Evolutionary conservation across 2,329 filamentous ascomycete genomes (phyloP), one percentile per base, ranked within the genome.

Genomic region (Ophiostoma himal-ulmi): DNA sequence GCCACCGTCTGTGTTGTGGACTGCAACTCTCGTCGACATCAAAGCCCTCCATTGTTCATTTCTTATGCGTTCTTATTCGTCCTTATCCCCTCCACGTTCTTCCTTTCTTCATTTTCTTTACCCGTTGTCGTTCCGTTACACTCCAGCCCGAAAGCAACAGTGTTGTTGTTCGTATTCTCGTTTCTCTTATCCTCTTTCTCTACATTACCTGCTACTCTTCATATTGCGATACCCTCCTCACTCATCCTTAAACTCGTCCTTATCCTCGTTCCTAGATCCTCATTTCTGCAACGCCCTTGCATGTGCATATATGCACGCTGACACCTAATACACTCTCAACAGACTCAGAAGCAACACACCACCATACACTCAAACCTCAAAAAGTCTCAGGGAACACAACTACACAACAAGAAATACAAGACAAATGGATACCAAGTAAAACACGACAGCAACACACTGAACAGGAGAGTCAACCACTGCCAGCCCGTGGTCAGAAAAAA

Each of bases 231-330:
- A 17, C 17, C 41, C 20, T 34, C 26, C 26, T 62, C 57, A 36
- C 14, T 13, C 26, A 26, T 17, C 22, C 26, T 54, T 6, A 8
- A 34, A 10, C 26, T 60, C 54, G 22, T 60, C 54, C 22, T 34
- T 13, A 34, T 30, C 57, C 14, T 52, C 44, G n/a, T n/a, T 17
- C 44, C n/a, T 8, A 44, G 10, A 7, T 44, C 17, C 44, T 30
- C 30, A 30, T 30, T 62, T 62, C 62, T 39, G 30, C 60, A 64
- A 17, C 60, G 62, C 62, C 62, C 62, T 65, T 65, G 36, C 62
- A 65, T 65, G 62, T 37, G 60, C 60, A 64, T 64, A 22, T 37
- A 36, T 39, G 62, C 62, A 39, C n/a, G 62, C 62, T 39, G 14
- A 39, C 34, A 36, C 52, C 26, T 30, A 62, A n/a, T 26, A 54